Evolutionary conservation across 768 basidiomycete genomes (phyloP).

Genomic region (Leccinum boreale): DNA sequence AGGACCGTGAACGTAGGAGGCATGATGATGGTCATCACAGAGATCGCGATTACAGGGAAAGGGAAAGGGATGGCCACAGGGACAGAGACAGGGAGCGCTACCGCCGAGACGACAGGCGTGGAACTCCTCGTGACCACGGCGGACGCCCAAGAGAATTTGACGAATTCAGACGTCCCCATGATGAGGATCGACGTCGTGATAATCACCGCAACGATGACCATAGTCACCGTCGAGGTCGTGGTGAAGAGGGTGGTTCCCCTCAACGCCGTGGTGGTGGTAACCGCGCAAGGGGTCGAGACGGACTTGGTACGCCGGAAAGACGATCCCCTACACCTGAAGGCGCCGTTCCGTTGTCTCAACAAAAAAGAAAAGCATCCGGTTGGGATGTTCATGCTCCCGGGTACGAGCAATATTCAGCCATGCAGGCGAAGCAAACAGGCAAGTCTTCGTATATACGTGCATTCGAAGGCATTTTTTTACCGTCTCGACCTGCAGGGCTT

Average conservation of each 20-base stretch:
- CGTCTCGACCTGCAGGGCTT: conserved; percentile 53
- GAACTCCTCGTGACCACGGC: conserved; percentile 44
- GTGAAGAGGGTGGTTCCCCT: conserved; percentile 40
- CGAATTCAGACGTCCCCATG: conserved; percentile 42
- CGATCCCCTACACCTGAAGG: conserved; percentile 91
- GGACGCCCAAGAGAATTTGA: conserved; percentile 46
- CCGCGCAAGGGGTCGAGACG: conserved; percentile 46
- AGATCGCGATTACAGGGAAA: conserved; percentile 48
- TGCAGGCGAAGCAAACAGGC: conserved; percentile 99
- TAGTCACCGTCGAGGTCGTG: conserved; percentile 28
- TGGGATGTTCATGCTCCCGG: conserved; percentile 98
- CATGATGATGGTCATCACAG: conserved; percentile 55
- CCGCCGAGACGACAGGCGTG: conserved; percentile 51
- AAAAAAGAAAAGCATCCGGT: conserved; percentile 84
- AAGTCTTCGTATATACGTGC: conserved; percentile 11
- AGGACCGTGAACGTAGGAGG: conserved; percentile 63
- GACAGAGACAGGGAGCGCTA: conserved; percentile 37
- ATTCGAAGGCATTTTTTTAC: conserved; percentile 5
- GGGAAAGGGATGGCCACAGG: conserved; percentile 28
- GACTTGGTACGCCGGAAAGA: conserved; percentile 67
- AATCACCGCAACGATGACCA: conserved; percentile 43
- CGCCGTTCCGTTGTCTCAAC: conserved; percentile 74
- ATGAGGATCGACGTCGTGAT: conserved; percentile 52
- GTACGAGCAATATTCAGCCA: conserved; percentile 90
- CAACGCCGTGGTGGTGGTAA: conserved; percentile 43